Evolutionary conservation across 805 yeast species (phyloP).

Genomic region (Tetrapisispora pingtungensis): DNA sequence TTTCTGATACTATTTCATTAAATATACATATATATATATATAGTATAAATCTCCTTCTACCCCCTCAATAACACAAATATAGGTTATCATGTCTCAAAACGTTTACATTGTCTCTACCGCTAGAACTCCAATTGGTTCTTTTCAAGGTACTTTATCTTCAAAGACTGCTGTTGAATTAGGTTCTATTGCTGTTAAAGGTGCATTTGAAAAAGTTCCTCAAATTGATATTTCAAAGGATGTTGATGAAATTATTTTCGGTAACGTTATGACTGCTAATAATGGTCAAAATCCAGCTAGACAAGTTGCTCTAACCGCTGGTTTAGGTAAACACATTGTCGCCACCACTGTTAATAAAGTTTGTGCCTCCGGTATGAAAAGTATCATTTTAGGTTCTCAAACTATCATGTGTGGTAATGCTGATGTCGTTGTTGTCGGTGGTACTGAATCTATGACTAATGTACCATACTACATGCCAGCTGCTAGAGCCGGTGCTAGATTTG

Average conservation of each 20-base stretch:
- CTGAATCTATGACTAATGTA: slow-evolving; percentile 93
- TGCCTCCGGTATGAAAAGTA: slow-evolving; percentile 90
- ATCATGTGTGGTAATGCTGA: slow-evolving; percentile 84
- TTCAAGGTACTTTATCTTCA: slow-evolving; percentile 74
- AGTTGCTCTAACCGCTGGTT: slow-evolving; percentile 85
- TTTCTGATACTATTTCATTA: no score
- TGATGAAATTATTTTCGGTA: slow-evolving; percentile 88
- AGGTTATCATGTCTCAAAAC: slow-evolving; percentile 26
- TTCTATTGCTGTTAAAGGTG: slow-evolving; percentile 83
- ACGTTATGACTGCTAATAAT: slow-evolving; percentile 82
- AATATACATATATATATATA: no score
- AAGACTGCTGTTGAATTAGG: slow-evolving; percentile 80
- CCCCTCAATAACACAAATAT: neutral
- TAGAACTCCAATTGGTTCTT: slow-evolving; percentile 94
- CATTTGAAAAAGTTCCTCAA: slow-evolving; percentile 72
- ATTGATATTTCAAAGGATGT: slow-evolving; percentile 59
- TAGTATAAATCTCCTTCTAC: no score
- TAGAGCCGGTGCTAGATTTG: slow-evolving; percentile 84
- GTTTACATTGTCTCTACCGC: slow-evolving; percentile 88
- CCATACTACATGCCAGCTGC: slow-evolving; percentile 87
- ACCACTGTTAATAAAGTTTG: slow-evolving; percentile 94
- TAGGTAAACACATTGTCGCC: slow-evolving; percentile 70
- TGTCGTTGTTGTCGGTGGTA: slow-evolving; percentile 93
- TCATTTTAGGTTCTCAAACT: slow-evolving; percentile 83
- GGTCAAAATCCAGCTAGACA: slow-evolving; percentile 99